Evolutionary conservation across 177 flowering plant species (phyloP), one percentile per base, ranked within the genome.

Genomic region (Telopea speciosissima): DNA sequence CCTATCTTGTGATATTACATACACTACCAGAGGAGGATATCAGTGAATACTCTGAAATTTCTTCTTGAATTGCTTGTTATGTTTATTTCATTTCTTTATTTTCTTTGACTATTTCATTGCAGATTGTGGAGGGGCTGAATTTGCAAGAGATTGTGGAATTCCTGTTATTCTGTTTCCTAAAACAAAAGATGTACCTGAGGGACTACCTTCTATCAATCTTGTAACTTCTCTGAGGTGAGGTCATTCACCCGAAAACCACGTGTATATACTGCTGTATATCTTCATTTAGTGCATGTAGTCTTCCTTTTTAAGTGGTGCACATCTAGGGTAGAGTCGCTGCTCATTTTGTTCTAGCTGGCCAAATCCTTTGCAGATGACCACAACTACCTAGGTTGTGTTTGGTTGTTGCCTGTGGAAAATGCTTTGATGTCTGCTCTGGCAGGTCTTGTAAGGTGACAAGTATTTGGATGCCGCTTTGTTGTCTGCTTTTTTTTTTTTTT

Each of bases 121-220:
- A 92, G 97, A 69, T 72, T 92, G 93, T 84, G 97, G 99, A 75
- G 99, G 99, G 79, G 97, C 97, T 69, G 77, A 77, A 31, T 92
- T 84, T 89, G 99, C 97, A 69, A 87, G 87, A 74, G 82, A 74
- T 12, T 84, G 81, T 44, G 85, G 81, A 22, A 90, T 95, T 62
- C 93, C 96, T 24, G 89, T 88, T 80, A 56, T 92, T 72, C 44
- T 83, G 70, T 89, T 87, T 78, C 97, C 97, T 25, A 76, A 75
- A 76, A 64, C 76, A n/a, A 85, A 88, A 75, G 79, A 73, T 58
- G 81, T 79, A 54, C 77, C 88, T 7, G 78, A 78, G 61, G 89
- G 86, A 31, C 62, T 92, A 40, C 85, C 90, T 59, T 25, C 90
- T 14, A n/a, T 24, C 74, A 90, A 87, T 14, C 91, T 95, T 73